Evolutionary conservation across 257 asterid species (phyloP).

Genomic region (Avicennia marina): DNA sequence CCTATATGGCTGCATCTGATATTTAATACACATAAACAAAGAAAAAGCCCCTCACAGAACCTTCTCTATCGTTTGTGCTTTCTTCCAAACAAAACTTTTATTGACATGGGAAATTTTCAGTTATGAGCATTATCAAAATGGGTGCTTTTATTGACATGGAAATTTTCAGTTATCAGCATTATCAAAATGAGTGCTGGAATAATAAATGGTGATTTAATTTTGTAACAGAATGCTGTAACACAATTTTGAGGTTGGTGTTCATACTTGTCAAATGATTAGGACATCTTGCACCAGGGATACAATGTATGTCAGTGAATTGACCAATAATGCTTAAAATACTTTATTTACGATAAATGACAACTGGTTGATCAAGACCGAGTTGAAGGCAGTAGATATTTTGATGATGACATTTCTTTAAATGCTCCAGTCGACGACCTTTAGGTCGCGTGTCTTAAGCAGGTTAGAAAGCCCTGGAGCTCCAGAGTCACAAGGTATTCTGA

Average conservation of each 20-base stretch:
- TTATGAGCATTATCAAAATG: background rate
- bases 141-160: background rate
- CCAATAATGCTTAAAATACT: too few species aligned
- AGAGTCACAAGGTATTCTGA: too few species aligned
- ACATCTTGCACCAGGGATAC: too few species aligned
- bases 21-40: background rate
- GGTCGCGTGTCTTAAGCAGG: too few species aligned
- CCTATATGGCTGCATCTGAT: slow-evolving; percentile 8
- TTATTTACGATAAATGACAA: too few species aligned
- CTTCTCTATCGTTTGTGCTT: background rate
- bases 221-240: background rate
- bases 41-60: background rate
- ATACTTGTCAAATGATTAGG: background rate
- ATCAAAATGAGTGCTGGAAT: background rate
- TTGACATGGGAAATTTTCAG: background rate
- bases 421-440: too few species aligned
- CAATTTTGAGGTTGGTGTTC: background rate
- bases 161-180: background rate
- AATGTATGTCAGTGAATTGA: too few species aligned
- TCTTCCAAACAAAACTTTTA: background rate
- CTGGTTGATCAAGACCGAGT: too few species aligned
- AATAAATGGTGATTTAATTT: background rate
- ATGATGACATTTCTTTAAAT: too few species aligned
- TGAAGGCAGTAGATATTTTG: too few species aligned
- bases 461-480: too few species aligned